Evolutionary conservation across 306 rosid species (phyloP).

Genomic region (Delonix regia): DNA sequence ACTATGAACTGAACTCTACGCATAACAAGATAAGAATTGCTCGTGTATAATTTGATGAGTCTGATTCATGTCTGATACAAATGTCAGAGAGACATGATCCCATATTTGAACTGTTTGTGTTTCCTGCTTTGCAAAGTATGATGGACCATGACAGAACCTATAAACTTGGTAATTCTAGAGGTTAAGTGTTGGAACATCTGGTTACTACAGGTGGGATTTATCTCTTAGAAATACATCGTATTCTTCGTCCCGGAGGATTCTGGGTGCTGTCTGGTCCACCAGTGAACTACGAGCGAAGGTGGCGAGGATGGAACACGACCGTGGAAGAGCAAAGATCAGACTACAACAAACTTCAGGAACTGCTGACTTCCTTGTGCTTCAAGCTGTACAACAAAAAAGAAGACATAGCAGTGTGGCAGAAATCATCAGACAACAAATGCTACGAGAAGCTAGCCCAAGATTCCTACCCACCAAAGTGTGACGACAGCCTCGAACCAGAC

Average conservation of each 20-base stretch:
- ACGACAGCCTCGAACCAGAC: slow-evolving; percentile 89
- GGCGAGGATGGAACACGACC: slow-evolving; percentile 98
- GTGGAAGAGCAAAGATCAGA: slow-evolving; percentile 84
- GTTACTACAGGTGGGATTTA: slow-evolving; percentile 80
- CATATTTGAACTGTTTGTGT: too few relatives aligned
- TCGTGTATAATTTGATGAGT: too few relatives aligned
- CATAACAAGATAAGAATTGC: too few relatives aligned
- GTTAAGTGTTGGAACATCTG: neutral
- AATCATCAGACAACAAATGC: slow-evolving; percentile 66
- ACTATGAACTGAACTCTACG: too few relatives aligned
- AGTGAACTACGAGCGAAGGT: slow-evolving; percentile 79
- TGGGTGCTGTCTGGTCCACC: slow-evolving; percentile 99
- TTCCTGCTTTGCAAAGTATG: too few relatives aligned
- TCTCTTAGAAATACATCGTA: slow-evolving; percentile 84
- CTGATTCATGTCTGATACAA: too few relatives aligned
- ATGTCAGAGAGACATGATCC: too few relatives aligned
- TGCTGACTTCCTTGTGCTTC: slow-evolving; percentile 87
- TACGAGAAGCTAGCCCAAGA: slow-evolving; percentile 65
- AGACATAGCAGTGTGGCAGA: slow-evolving; percentile 96
- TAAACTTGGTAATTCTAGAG: too few relatives aligned
- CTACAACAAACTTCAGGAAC: slow-evolving; percentile 73
- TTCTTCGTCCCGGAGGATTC: slow-evolving; percentile 97
- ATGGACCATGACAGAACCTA: too few relatives aligned
- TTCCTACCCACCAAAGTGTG: slow-evolving; percentile 83
- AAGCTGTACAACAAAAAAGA: slow-evolving; percentile 86